Conservation (phyloP, 2,329 filamentous ascomycete genomes). For the Claviceps purpurea region DNA sequence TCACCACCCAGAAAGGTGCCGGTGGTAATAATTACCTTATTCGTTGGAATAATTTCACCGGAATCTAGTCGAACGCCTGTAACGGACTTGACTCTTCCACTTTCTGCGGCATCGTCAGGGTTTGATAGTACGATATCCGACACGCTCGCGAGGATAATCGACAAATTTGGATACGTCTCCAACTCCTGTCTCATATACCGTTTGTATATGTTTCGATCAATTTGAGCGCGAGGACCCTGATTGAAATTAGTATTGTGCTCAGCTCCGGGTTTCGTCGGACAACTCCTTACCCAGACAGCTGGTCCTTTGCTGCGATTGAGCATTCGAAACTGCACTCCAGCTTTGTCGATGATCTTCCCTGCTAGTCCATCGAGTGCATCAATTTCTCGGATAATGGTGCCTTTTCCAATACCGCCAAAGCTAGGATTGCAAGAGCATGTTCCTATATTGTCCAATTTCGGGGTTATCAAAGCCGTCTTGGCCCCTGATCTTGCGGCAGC, state of each 20-base stretch:
- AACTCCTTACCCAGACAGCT: constrained; percentile 60
- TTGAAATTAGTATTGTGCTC: not conserved
- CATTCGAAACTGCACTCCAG: constrained; percentile 85
- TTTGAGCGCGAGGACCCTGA: constrained; percentile 79
- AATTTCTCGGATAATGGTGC: constrained; percentile 87
- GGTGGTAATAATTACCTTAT: constrained; percentile 83
- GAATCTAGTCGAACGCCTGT: constrained; percentile 77
- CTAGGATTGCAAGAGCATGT: constrained; percentile 96
- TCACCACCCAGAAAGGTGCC: constrained; percentile 92
- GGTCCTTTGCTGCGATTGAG: constrained; percentile 84
- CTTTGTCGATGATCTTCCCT: constrained; percentile 80
- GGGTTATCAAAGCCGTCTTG: constrained; percentile 79
- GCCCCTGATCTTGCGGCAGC: constrained; percentile 83
- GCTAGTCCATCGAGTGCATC: constrained; percentile 88
- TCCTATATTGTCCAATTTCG: constrained; percentile 75
- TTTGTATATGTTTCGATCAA: constrained; percentile 81
- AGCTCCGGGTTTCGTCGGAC: not conserved
- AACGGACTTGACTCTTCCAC: constrained; percentile 53
- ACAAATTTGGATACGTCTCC: constrained; percentile 60
- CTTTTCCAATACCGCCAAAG: constrained; percentile 97
- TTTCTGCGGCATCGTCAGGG: constrained; percentile 22
- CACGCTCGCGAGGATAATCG: constrained; percentile 73
- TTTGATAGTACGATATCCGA: constrained; percentile 68
- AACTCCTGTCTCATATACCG: constrained; percentile 85
- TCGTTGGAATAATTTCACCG: constrained; percentile 68